Evolutionary conservation across 371 early-diverging fungal genomes (phyloP).

Genomic region (Paraphysoderma sedebokerense): DNA sequence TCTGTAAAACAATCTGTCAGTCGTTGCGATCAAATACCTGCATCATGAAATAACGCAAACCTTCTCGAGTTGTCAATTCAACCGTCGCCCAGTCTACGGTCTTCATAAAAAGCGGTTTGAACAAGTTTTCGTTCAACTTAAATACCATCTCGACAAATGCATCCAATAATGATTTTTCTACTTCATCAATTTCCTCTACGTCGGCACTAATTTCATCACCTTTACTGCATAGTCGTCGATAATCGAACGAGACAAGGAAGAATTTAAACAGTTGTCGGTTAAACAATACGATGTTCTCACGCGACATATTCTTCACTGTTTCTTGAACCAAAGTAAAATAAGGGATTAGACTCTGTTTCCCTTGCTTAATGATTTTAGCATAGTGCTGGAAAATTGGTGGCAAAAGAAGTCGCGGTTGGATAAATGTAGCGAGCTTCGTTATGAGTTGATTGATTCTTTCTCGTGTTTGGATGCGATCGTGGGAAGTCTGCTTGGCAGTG

Average conservation of each 20-base stretch:
- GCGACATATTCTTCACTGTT: slow-evolving; percentile 42
- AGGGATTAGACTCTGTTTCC: too few relatives aligned
- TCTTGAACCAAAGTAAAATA: too few relatives aligned
- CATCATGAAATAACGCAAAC: slow-evolving; percentile 27
- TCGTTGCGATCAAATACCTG: too few relatives aligned
- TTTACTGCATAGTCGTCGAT: slow-evolving; percentile 3
- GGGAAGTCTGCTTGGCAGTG: slow-evolving; percentile 17
- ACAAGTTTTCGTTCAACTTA: slow-evolving; percentile 80
- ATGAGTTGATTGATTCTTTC: slow-evolving; percentile 31
- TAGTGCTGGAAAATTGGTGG: slow-evolving; percentile 28
- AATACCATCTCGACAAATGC: slow-evolving; percentile 65
- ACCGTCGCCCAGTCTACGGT: slow-evolving; percentile 75
- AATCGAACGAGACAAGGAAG: slow-evolving; percentile 55
- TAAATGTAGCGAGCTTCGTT: slow-evolving; percentile 28
- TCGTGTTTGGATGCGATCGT: slow-evolving; percentile 22
- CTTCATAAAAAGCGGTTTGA: slow-evolving; percentile 83
- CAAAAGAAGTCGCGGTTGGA: slow-evolving; percentile 51
- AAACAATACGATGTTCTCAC: slow-evolving; percentile 41
- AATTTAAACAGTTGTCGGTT: slow-evolving; percentile 71
- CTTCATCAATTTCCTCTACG: slow-evolving; percentile 21
- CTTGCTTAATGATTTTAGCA: not conserved
- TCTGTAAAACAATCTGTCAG: not conserved
- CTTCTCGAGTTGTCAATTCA: slow-evolving; percentile 30
- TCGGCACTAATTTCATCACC: slow-evolving; percentile 1
- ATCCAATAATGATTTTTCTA: slow-evolving; percentile 47